Conservation (phyloP, 306 rosid species). For the Gynostemma pentaphyllum region DNA sequence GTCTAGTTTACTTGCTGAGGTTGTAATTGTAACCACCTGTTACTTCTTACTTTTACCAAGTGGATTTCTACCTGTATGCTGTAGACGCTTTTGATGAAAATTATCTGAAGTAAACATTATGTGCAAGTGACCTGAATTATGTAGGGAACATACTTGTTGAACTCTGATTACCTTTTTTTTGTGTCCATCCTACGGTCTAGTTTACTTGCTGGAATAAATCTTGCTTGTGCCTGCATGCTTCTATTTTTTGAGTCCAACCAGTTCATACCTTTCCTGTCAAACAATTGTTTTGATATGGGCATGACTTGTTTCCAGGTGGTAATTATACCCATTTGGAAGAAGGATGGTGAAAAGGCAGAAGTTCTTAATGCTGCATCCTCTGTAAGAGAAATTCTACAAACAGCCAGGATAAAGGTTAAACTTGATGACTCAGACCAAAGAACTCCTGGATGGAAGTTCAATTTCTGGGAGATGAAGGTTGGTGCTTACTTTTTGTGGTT, state of each 20-base stretch:
- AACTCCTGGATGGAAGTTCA: conserved; percentile 99
- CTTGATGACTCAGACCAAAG: conserved; percentile 79
- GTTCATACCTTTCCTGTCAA: not conserved
- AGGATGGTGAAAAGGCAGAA: conserved; percentile 54
- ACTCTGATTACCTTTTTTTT: too few species aligned
- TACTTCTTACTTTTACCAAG: not conserved
- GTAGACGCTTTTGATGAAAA: not conserved
- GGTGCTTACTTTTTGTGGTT: conserved; percentile 12
- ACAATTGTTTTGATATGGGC: not conserved
- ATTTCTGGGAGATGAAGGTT: conserved; percentile 99
- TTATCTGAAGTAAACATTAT: not conserved
- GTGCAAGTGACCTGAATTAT: not conserved
- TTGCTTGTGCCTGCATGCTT: not conserved
- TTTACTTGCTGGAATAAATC: not conserved
- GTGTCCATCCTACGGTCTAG: too few species aligned
- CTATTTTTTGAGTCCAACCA: not conserved
- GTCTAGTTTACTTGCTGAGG: too few species aligned
- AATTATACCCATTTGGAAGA: conserved; percentile 91
- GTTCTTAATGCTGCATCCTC: conserved; percentile 65
- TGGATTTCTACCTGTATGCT: not conserved
- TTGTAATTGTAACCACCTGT: too few species aligned
- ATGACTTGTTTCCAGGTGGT: conserved; percentile 54
- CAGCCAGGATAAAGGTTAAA: conserved; percentile 64
- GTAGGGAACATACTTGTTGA: not conserved
- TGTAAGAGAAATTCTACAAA: conserved; percentile 43